phyloP scores from a whole-genome alignment of 345 rosid species.

The Euphorbia lathyris region DNA sequence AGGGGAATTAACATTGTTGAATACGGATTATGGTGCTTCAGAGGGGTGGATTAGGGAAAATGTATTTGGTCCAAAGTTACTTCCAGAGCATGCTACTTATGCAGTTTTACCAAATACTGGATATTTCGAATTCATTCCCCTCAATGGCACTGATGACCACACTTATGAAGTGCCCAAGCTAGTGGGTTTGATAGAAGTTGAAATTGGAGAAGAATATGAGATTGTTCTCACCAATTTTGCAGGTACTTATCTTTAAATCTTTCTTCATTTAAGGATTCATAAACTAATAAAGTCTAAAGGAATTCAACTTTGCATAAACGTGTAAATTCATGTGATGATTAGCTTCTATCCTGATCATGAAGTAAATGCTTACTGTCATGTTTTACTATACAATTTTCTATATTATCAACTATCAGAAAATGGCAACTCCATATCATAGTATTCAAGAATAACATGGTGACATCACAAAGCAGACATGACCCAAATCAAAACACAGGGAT shows the following conservation, averaged over 20 bases:
- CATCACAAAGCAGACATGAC: too few species aligned
- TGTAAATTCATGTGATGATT: conserved; percentile 12
- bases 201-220: conserved; percentile 84
- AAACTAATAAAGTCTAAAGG: background rate
- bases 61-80: conserved; percentile 55
- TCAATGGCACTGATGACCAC: conserved; percentile 24
- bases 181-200: conserved; percentile 66
- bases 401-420: too few species aligned
- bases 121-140: conserved; percentile 83
- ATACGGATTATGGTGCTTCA: conserved; percentile 90
- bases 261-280: background rate
- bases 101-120: conserved; percentile 82
- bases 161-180: conserved; percentile 38
- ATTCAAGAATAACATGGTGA: too few species aligned
- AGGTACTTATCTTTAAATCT: conserved; percentile 61
- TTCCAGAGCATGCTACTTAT: conserved; percentile 68
- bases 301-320: background rate
- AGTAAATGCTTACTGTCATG: too few species aligned
- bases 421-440: too few species aligned
- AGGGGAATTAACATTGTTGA: conserved; percentile 70
- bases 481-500: too few species aligned
- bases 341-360: too few species aligned
- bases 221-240: conserved; percentile 73
- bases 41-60: conserved; percentile 98
- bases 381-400: too few species aligned